Evolutionary conservation across 257 asterid species (phyloP).

Genomic region (Echium plantagineum): DNA sequence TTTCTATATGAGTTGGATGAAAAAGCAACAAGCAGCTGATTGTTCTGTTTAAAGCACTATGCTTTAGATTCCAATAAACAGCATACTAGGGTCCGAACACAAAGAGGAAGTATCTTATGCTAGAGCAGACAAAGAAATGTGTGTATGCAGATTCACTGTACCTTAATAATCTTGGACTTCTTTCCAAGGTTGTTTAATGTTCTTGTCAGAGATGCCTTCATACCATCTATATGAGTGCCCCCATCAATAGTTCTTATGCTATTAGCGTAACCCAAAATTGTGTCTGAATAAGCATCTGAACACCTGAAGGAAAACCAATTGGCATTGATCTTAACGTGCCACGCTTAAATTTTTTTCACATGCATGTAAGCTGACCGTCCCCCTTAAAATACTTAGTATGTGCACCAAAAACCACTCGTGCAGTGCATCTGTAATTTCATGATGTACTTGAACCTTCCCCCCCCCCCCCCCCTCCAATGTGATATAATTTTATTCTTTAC

Average conservation of each 20-base stretch:
- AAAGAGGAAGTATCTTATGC: not conserved
- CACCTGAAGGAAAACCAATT: constrained; percentile 47
- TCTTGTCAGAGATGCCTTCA: constrained; percentile 82
- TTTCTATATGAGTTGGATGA: too few relatives aligned
- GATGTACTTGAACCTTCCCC: too few relatives aligned
- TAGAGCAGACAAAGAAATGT: not conserved
- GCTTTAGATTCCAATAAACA: not conserved
- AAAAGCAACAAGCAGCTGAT: too few relatives aligned
- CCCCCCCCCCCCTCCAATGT: too few relatives aligned
- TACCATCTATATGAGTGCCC: constrained; percentile 96
- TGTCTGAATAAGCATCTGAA: constrained; percentile 90
- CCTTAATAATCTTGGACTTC: constrained; percentile 88
- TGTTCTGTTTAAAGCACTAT: too few relatives aligned
- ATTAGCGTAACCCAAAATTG: constrained; percentile 88
- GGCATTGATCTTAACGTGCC: not conserved
- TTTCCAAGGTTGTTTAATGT: constrained; percentile 79
- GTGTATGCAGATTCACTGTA: constrained; percentile 9
- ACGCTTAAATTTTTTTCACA: too few relatives aligned
- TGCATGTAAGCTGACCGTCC: too few relatives aligned
- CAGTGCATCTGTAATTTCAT: too few relatives aligned
- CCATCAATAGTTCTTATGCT: constrained; percentile 96
- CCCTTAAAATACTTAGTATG: not conserved
- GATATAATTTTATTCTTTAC: too few relatives aligned
- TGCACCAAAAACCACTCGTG: not conserved
- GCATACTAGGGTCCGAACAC: not conserved